Conservation (phyloP, 768 basidiomycete genomes). For the Tricholoma saponaceum region DNA sequence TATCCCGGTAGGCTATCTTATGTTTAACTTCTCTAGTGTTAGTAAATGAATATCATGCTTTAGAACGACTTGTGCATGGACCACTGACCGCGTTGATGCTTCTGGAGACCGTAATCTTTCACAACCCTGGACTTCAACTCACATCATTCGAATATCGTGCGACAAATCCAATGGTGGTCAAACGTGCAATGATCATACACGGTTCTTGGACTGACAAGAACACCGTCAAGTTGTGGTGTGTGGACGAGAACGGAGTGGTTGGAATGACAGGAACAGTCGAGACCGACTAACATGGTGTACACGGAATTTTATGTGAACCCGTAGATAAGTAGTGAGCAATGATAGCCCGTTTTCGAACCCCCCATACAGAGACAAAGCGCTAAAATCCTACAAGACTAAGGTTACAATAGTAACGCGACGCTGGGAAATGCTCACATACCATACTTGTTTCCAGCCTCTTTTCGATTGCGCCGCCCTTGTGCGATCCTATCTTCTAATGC, state of each 20-base stretch:
- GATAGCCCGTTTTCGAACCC: no score
- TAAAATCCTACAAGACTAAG: not conserved
- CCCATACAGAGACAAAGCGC: not conserved
- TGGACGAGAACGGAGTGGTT: conserved; percentile 51
- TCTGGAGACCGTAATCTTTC: conserved; percentile 53
- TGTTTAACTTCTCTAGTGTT: not conserved
- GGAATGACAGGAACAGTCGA: conserved; percentile 63
- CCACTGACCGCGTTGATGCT: conserved; percentile 80
- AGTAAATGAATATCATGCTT: not conserved
- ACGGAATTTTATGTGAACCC: not conserved
- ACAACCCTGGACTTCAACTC: conserved; percentile 44
- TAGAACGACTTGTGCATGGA: conserved; percentile 83
- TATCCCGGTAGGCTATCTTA: conserved; percentile 52
- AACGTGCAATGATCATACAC: conserved; percentile 41
- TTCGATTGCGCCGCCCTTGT: conserved; percentile 76
- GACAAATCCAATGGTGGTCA: conserved; percentile 57
- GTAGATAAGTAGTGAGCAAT: not conserved
- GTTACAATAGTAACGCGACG: not conserved
- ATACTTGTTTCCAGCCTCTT: conserved; percentile 91
- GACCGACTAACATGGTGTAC: conserved; percentile 7
- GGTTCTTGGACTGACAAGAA: conserved; percentile 39
- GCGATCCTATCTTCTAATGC: conserved; percentile 81
- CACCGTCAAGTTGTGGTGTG: conserved; percentile 52
- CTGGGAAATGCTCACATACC: conserved; percentile 39
- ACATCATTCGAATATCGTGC: conserved; percentile 66